These are phyloP conservation scores for Atkinsonella hypoxylon DNA, from an alignment of 2,329 filamentous ascomycete genomes.

Conservation along the genomic window DNA sequence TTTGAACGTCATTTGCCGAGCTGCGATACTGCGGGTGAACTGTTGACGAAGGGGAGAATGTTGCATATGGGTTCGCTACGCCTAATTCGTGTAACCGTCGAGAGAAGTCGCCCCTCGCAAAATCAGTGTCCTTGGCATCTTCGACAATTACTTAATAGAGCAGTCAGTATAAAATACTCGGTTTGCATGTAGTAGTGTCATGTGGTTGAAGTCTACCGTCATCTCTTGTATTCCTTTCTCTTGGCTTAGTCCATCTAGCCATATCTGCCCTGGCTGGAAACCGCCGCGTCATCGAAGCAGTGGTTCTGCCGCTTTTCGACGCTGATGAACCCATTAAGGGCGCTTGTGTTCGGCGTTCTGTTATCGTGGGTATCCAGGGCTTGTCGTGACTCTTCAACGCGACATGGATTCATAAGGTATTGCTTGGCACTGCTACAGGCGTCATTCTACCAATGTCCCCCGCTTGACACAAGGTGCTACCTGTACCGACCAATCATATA, in stretches of 20 bases:
- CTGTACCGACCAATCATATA: too few relatives aligned
- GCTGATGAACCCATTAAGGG: constrained; percentile 1
- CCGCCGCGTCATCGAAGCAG: background rate
- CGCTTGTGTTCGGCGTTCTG: too few relatives aligned
- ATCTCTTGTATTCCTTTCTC: background rate
- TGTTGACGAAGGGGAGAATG: background rate
- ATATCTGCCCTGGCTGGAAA: background rate
- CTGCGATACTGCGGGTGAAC: background rate
- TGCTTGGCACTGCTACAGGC: too few relatives aligned
- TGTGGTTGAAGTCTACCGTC: background rate
- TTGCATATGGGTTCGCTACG: background rate
- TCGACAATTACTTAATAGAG: background rate
- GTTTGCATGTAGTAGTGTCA: background rate
- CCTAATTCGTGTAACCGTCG: constrained; percentile 1
- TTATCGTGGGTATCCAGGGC: too few relatives aligned
- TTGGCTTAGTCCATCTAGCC: background rate
- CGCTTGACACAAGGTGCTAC: too few relatives aligned
- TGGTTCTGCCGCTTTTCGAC: background rate
- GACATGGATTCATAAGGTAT: too few relatives aligned
- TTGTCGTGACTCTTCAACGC: too few relatives aligned
- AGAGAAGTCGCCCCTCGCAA: background rate
- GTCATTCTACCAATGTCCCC: too few relatives aligned
- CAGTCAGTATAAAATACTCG: background rate
- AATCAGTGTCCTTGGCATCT: background rate
- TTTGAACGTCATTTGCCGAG: background rate